Conservation (phyloP, 192 early-diverging fungal species). For the Piromyces sp. region DNA sequence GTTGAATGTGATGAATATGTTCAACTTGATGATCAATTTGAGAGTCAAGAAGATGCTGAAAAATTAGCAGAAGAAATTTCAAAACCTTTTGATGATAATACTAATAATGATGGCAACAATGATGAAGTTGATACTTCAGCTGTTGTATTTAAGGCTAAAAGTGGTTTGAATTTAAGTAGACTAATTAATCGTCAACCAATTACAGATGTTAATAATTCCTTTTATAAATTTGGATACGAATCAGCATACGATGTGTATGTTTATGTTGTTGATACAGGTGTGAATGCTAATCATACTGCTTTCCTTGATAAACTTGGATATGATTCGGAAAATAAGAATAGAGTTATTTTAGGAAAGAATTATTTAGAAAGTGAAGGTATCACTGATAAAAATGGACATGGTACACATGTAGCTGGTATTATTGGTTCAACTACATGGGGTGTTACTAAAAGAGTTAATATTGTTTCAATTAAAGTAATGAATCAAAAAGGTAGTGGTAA, state of each 20-base stretch:
- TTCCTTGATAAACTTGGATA: conserved; percentile 36
- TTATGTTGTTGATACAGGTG: conserved; percentile 31
- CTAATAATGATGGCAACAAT: background rate
- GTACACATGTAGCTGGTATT: conserved; percentile 32
- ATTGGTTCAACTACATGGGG: conserved; percentile 37
- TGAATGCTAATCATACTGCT: conserved; percentile 16
- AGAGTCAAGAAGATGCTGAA: background rate
- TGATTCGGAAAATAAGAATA: conserved; percentile 12
- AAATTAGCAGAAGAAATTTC: background rate
- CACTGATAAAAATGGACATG: conserved; percentile 28
- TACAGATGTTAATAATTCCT: background rate
- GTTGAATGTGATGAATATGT: background rate
- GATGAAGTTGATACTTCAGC: background rate
- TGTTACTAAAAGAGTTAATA: conserved; percentile 53
- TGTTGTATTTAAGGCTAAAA: background rate
- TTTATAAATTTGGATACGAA: background rate
- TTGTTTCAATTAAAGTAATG: conserved; percentile 57
- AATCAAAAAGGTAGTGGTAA: conserved; percentile 22
- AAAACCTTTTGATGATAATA: background rate
- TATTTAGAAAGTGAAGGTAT: background rate
- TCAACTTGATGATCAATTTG: background rate
- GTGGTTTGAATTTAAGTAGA: background rate
- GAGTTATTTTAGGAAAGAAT: background rate
- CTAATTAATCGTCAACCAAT: background rate
- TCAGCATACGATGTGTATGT: background rate